Evolutionary conservation across 208 protist species (phyloP).

Genomic region (Wallacemonas sp.): DNA sequence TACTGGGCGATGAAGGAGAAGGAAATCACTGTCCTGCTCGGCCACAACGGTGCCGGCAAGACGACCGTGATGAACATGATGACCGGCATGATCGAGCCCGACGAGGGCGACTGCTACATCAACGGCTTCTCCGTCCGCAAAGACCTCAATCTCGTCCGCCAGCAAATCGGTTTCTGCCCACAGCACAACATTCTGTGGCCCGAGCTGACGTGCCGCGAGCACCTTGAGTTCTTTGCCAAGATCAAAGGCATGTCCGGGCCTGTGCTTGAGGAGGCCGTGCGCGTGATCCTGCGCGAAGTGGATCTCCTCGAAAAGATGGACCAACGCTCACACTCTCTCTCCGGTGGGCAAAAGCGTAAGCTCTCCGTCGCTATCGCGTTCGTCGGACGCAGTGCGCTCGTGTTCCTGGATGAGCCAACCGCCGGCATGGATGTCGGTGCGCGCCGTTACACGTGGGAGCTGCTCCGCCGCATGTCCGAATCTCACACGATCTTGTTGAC

Average conservation of each 20-base stretch:
- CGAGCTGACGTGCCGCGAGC: slow-evolving; percentile 79
- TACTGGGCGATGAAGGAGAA: slow-evolving; percentile 43
- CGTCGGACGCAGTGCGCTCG: slow-evolving; percentile 39
- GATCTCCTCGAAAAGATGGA: slow-evolving; percentile 40
- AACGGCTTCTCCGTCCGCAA: slow-evolving; percentile 33
- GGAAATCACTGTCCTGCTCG: slow-evolving; percentile 65
- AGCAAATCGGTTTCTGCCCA: slow-evolving; percentile 63
- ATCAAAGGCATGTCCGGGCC: slow-evolving; percentile 68
- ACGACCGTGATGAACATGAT: slow-evolving; percentile 53
- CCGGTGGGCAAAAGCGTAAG: slow-evolving; percentile 61
- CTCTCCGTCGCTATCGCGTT: slow-evolving; percentile 66
- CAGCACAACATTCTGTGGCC: slow-evolving; percentile 59
- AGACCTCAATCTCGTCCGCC: slow-evolving; percentile 36
- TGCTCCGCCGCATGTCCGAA: slow-evolving; percentile 17
- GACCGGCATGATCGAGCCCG: slow-evolving; percentile 38
- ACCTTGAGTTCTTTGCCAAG: slow-evolving; percentile 87
- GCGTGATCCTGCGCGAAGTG: slow-evolving; percentile 23
- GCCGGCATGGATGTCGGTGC: slow-evolving; percentile 70
- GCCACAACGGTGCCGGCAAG: slow-evolving; percentile 71
- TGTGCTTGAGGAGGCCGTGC: slow-evolving; percentile 22
- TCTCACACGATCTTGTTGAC: slow-evolving; percentile 48
- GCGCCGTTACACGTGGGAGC: slow-evolving; percentile 55
- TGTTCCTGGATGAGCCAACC: slow-evolving; percentile 80
- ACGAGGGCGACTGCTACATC: slow-evolving; percentile 62
- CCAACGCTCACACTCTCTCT: slow-evolving; percentile 21